Evolutionary conservation across 805 yeast genomes (phyloP), one percentile per base, ranked within the genome.

Genomic region (Lipomyces sp.): DNA sequence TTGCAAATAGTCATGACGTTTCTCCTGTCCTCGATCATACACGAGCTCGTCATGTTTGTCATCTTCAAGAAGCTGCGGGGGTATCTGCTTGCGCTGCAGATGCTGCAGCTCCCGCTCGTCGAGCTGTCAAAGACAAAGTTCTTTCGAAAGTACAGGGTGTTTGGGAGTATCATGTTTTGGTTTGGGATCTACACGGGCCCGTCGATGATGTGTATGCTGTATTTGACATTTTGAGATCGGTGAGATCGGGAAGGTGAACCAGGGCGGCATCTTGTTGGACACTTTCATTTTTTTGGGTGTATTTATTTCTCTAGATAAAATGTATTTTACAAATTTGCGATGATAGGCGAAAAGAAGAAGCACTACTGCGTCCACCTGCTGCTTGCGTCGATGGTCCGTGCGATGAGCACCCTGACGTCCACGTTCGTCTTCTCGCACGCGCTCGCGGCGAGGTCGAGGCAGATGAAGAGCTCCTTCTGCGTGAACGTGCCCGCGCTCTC

Each of bases 11-110:
- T 61, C 26, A 24, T 61, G 28, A 87, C 96, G 1, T 88, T 88
- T 63, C 62, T 89, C 16, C 67, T 95, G 38, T 86, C 96, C 51
- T 79, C 95, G 3, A 55, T 86, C 3, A 79, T 93, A 39, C 99
- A 93, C 68, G 99, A 93, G 68, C 67, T 89, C 45, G 90, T 90
- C 22, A 93, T 93, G 99, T 86, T 76, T 65, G 88, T 86, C 31
- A 79, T 93, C 8, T 93, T 90, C 68, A 79, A 81, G 29, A 81
- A 80, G 48, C 65, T 87, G 14, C 76, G 98, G 61, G 93, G 95
- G 2, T 93, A 89, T 67, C 68, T 93, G 49, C 72, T 93, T 36
- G 47, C 79, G 16, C 71, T 91, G 50, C 99, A 93, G 69, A 83
- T 93, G 91, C 74, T 78, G 28, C 99, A 93, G 67, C 65, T 93